Base-by-base conservation (phyloP, 129 eudicot genomes). In the Flaveria trinervia region DNA sequence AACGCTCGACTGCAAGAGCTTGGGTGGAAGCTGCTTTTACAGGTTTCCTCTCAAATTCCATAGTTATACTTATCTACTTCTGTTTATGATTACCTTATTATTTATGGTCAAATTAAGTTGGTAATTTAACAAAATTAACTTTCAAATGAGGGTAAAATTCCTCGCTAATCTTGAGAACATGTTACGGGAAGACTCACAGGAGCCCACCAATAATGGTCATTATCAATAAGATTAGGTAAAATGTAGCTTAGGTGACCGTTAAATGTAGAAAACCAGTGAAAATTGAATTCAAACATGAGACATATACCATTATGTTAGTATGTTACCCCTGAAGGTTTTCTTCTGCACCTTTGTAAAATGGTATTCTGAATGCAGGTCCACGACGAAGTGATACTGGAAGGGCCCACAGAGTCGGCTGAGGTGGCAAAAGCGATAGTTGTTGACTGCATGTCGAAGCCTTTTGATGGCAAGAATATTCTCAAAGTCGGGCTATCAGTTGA, bases 301-400 rank as follows among this genome's bases (percentile, higher is more conserved):
- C 1, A 5, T 5, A 36, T 36, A 36, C 7, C 41, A 36, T 5
- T 36, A 36, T 36, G 7, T 5, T 5, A 36, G 5, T 30, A 30
- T 30, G 36, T 30, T 30, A 30, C 48, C 50, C 13, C 10, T 45
- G 14, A 45, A 45, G 14, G 50, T 45, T 26, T 57, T 7, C 12
- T 18, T 73, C 12, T 11, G 25, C 26, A n/a, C 14, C 15, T 44
- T 68, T 26, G 20, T 49, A 43, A 43, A 68, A 13, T 65, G 11
- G 39, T n/a, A 28, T 41, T 71, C 25, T 55, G 80, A 71, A 59
- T 75, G 75, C 96, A 94, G 99, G 96, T 95, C 64, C 99, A 95
- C 64, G 99, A 95, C 73, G 97, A 95, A 85, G 97, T 95, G 46
- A 95, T 95, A 56, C 68, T 95, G 56, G 99, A 95, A 84, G 99